phyloP scores from a whole-genome alignment of 352 stramenopile species.

The Phytophthora idaei region DNA sequence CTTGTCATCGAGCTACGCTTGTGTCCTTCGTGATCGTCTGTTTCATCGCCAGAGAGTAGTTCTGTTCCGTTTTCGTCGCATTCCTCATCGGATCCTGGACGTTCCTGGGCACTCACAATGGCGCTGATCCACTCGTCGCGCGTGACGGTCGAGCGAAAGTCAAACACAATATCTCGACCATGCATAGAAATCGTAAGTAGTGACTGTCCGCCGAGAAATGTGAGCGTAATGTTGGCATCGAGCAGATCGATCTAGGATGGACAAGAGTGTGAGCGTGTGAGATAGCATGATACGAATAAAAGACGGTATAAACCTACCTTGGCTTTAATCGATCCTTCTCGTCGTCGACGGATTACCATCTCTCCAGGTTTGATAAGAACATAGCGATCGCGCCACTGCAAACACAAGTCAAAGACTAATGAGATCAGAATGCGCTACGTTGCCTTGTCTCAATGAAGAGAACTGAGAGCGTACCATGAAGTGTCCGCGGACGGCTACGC shows the following conservation, averaged over 20 bases:
- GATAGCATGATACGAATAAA: neutral
- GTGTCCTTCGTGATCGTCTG: constrained; percentile 14
- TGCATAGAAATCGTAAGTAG: constrained; percentile 58
- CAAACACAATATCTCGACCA: constrained; percentile 50
- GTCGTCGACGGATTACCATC: constrained; percentile 53
- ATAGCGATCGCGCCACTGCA: constrained; percentile 73
- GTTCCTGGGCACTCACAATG: constrained; percentile 58
- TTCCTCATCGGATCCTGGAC: constrained; percentile 33
- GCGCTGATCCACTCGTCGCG: constrained; percentile 71
- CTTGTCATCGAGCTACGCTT: constrained; percentile 21
- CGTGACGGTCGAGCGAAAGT: constrained; percentile 50
- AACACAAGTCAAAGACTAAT: constrained; percentile 4
- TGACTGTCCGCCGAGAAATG: constrained; percentile 67
- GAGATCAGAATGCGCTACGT: neutral
- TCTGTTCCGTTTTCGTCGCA: constrained; percentile 49
- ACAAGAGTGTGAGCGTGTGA: neutral
- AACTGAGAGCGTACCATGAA: constrained; percentile 52
- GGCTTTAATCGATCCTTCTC: constrained; percentile 56
- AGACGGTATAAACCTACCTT: constrained; percentile 42
- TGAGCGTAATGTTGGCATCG: constrained; percentile 55
- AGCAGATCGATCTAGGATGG: constrained; percentile 59
- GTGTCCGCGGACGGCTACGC: constrained; percentile 60
- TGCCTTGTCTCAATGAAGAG: neutral
- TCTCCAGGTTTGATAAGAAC: constrained; percentile 57
- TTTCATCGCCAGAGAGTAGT: constrained; percentile 52